These are phyloP conservation scores for Globisporangium parvum DNA, from an alignment of 352 stramenopile species.

Conservation along the genomic window DNA sequence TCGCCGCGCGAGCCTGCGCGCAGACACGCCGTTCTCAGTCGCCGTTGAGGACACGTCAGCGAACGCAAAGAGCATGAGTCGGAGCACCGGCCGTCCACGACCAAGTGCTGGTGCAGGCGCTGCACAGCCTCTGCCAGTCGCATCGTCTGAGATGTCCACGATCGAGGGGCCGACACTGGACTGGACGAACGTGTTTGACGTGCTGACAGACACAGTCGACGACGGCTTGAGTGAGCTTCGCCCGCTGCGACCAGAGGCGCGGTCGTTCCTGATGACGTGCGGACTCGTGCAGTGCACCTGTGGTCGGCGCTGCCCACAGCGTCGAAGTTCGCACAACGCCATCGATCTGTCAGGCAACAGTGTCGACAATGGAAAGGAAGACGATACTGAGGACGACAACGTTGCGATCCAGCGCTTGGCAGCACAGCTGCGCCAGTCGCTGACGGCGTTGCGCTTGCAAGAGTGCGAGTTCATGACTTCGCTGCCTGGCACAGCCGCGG, in stretches of 20 bases:
- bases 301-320: neutral
- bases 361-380: neutral
- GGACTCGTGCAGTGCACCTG: constrained; percentile 6
- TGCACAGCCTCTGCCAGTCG: neutral
- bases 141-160: neutral
- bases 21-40: neutral
- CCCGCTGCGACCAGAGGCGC: neutral
- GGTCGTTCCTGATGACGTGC: constrained; percentile 6
- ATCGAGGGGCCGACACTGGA: neutral
- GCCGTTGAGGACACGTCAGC: neutral
- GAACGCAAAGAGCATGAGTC: neutral
- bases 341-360: neutral
- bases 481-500: constrained; percentile 1
- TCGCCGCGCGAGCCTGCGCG: too few species aligned
- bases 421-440: constrained; percentile 5
- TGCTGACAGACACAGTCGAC: constrained; percentile 3
- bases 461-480: constrained; percentile 12
- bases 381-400: neutral
- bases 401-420: neutral
- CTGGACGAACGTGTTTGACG: constrained; percentile 12
- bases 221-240: constrained; percentile 1
- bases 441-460: constrained; percentile 14
- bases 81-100: neutral
- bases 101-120: neutral
- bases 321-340: too few species aligned